Base-by-base conservation (phyloP, 2,329 filamentous ascomycete genomes). In the Exophiala dermatitidis region DNA sequence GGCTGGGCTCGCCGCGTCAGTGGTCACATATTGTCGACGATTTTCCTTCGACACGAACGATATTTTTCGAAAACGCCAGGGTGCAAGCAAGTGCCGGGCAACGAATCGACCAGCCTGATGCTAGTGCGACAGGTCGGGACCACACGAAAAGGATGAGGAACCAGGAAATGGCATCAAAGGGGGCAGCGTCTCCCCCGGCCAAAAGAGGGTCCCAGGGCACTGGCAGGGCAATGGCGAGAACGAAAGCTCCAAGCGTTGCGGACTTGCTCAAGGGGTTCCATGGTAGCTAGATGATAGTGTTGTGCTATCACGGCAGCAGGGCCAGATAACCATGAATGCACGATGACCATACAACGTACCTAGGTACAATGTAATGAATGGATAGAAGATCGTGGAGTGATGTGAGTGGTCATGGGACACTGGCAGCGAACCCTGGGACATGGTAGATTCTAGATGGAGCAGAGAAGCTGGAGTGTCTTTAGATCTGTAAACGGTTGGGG, bases 1-100 rank as follows among this genome's bases (percentile, higher is more conserved):
- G 58, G 54, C 32, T 64, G 3, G 60, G 58, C 5, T 51, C 44
- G 10, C 61, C 60, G 9, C 56, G 55, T 30, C 48, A 30, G 12
- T 64, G 62, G 62, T 52, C 50, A 34, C 62, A 64, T 43, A 57
- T 64, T 38, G 49, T 64, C 6, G 62, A 64, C 10, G 62, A 64
- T 40, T 64, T 62, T 40, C 62, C 61, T 28, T 59, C 61, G 4
- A 62, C 61, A 12, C 46, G 61, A 31, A 64, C 62, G 3, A 61
- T 64, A 26, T 57, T 54, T n/a, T 57, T 64, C 28, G 61, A 64
- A 30, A 62, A 56, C 29, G 33, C 52, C 41, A 55, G 52, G 42
- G 57, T 48, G 28, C 37, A 41, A 4, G 33, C 40, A 33, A 46
- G 48, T 48, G 41, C 38, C 2, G 46, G 19, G 19, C 19, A 43